These are phyloP conservation scores for Solanum pimpinellifolium DNA, from an alignment of 257 asterid species.

Conservation along the genomic window DNA sequence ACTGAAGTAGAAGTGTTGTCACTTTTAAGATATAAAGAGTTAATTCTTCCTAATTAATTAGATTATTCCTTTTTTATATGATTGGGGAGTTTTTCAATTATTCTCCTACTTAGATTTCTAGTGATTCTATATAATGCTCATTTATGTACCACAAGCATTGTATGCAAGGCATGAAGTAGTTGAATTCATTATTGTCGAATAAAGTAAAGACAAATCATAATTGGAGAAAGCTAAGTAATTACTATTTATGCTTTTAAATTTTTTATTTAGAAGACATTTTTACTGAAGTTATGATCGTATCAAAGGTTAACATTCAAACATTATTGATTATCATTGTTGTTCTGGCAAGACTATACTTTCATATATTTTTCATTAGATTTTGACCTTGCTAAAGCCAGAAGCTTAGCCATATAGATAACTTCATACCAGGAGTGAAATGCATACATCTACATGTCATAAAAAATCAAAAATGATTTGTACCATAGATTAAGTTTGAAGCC, in stretches of 20 bases:
- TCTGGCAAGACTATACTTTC: not conserved
- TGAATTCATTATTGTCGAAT: too few relatives aligned
- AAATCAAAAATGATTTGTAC: too few relatives aligned
- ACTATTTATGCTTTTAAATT: too few relatives aligned
- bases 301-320: not conserved
- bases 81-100: not conserved
- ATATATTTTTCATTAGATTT: too few relatives aligned
- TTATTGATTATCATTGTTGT: not conserved
- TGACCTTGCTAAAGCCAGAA: too few relatives aligned
- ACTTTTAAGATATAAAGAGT: not conserved
- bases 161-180: not conserved
- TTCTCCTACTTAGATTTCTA: too few relatives aligned
- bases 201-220: not conserved
- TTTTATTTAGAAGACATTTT: too few relatives aligned
- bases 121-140: not conserved
- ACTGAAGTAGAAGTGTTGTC: too few relatives aligned
- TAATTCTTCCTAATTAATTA: not conserved
- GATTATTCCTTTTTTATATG: not conserved
- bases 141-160: not conserved
- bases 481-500: too few relatives aligned
- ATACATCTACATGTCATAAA: too few relatives aligned
- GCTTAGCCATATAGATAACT: too few relatives aligned
- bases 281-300: not conserved
- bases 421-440: too few relatives aligned
- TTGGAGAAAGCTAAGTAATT: not conserved